Evolutionary conservation across 2,329 filamentous ascomycete species (phyloP).

Genomic region (Blastomyces percursus): DNA sequence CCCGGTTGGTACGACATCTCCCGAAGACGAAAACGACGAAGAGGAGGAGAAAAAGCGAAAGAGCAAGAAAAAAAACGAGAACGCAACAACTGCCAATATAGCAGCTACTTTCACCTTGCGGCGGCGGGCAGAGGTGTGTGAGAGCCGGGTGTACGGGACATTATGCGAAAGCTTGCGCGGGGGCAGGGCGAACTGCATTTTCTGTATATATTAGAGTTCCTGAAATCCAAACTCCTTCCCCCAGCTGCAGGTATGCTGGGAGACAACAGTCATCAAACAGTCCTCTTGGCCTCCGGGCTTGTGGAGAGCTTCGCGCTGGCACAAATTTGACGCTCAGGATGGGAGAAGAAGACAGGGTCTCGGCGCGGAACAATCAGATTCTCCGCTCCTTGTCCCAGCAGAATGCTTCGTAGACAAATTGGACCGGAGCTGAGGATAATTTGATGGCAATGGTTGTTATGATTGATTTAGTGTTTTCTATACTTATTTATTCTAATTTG

Average conservation of each 20-base stretch:
- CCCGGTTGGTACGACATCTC: conserved; percentile 25
- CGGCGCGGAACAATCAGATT: conserved; percentile 4
- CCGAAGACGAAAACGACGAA: conserved; percentile 12
- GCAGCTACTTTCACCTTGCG: conserved; percentile 52
- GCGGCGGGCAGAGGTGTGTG: conserved; percentile 40
- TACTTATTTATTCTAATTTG: background rate
- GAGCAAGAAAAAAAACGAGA: conserved; percentile 53
- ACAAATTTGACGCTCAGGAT: background rate
- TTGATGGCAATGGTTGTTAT: background rate
- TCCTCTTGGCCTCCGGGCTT: background rate
- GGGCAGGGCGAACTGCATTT: conserved; percentile 84
- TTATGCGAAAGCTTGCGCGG: conserved; percentile 72
- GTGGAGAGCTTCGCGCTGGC: background rate
- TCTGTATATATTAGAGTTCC: background rate
- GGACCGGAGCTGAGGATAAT: background rate
- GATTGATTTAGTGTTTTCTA: background rate
- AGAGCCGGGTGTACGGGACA: conserved; percentile 52
- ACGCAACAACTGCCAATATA: conserved; percentile 43
- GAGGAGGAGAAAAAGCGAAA: conserved; percentile 32
- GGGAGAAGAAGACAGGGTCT: background rate
- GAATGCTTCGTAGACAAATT: background rate
- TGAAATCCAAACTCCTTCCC: background rate
- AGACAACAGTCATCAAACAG: background rate
- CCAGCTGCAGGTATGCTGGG: background rate
- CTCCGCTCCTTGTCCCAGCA: background rate